These are phyloP conservation scores for Xanthoceras sorbifolium DNA, from an alignment of 345 rosid genomes.

Conservation along the genomic window DNA sequence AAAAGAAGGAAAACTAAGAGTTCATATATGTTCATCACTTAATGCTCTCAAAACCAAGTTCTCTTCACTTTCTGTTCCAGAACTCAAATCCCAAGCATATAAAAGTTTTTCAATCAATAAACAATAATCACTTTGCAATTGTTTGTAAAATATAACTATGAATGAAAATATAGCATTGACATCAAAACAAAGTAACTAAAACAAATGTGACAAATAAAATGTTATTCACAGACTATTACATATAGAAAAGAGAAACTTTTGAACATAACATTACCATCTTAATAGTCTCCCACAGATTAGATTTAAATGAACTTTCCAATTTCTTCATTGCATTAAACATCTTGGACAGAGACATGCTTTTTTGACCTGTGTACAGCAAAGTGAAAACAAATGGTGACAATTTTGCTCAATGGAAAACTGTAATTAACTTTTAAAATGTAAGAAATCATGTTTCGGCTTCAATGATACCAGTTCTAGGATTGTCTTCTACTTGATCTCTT, in stretches of 20 bases:
- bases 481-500: slow-evolving; percentile 31
- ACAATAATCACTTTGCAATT: not conserved
- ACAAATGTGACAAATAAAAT: slow-evolving; percentile 2
- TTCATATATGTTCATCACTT: not conserved
- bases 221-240: not conserved
- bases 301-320: slow-evolving; percentile 63
- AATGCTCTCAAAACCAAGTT: not conserved
- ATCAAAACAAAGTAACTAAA: not conserved
- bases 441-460: slow-evolving; percentile 12
- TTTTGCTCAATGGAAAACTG: slow-evolving; percentile 13
- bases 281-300: slow-evolving; percentile 47
- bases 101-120: not conserved
- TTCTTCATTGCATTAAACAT: slow-evolving; percentile 58
- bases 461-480: slow-evolving; percentile 38
- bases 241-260: slow-evolving; percentile 18
- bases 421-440: slow-evolving; percentile 12
- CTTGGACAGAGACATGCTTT: slow-evolving; percentile 46
- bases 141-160: not conserved
- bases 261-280: slow-evolving; percentile 53
- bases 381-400: slow-evolving; percentile 18
- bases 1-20: not conserved
- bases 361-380: slow-evolving; percentile 46
- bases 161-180: not conserved
- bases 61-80: not conserved
- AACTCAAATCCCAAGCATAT: not conserved